Percentiles rank a stretch among this genome's conserved stretches.
phyloP scores from a whole-genome alignment of 208 protist genomes.

The Trypanosomatidae sp. region DNA sequence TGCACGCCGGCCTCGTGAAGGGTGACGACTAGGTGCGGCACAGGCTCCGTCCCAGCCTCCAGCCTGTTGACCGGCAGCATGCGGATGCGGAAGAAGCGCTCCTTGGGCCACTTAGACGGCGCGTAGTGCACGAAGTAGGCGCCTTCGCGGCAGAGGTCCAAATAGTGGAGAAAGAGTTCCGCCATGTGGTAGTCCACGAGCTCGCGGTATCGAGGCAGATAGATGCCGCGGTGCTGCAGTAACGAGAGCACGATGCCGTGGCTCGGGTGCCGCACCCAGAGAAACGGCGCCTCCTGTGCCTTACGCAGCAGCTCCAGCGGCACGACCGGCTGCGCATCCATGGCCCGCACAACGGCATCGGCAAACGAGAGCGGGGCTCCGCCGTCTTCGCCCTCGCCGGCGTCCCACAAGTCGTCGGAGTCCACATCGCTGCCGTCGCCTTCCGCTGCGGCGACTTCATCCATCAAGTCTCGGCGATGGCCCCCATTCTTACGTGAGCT shows the following conservation, averaged over 20 bases:
- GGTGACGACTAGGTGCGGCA: conserved; percentile 58
- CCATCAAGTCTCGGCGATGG: no score
- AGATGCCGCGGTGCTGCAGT: conserved; percentile 63
- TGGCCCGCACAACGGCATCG: conserved; percentile 10
- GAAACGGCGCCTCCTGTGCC: conserved; percentile 24
- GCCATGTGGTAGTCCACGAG: conserved; percentile 88
- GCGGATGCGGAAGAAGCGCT: conserved; percentile 76
- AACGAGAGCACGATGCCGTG: conserved; percentile 60
- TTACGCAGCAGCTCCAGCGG: conserved; percentile 42
- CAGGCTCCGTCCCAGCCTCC: conserved; percentile 20
- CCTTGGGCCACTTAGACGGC: conserved; percentile 46
- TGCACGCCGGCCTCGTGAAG: conserved; percentile 57
- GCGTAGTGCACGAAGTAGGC: conserved; percentile 80
- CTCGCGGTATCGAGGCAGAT: conserved; percentile 46
- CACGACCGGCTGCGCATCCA: conserved; percentile 63
- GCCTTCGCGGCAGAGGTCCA: conserved; percentile 55
- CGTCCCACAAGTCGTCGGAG: no score
- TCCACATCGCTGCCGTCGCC: background rate
- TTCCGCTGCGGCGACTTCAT: no score
- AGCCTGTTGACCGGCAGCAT: conserved; percentile 50
- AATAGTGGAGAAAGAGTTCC: conserved; percentile 70
- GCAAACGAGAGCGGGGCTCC: conserved; percentile 17
- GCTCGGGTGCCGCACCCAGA: conserved; percentile 65
- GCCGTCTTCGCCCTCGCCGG: background rate
- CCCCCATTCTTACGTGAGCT: no score